A percentile compares a stretch with the other conserved stretches of the same genome.
Conservation (phyloP, 495 filamentous ascomycete genomes). For the Tuber magnatum region DNA sequence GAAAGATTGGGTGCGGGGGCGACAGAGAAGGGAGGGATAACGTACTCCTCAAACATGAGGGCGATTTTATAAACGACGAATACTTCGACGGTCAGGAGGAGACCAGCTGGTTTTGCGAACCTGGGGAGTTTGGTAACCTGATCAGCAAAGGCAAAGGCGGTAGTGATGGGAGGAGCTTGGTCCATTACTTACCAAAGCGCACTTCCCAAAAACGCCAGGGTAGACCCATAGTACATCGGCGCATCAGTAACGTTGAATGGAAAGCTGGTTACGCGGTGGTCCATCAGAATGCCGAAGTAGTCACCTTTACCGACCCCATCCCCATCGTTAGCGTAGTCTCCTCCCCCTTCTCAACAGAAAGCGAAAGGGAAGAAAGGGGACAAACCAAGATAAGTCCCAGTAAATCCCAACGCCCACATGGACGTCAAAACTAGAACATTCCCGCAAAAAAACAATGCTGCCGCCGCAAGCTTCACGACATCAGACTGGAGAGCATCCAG, state of each 20-base stretch:
- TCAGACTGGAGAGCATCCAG: conserved; percentile 54
- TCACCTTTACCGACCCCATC: conserved; percentile 52
- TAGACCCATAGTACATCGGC: conserved; percentile 95
- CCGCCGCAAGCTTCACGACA: conserved; percentile 53
- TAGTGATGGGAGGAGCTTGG: not conserved
- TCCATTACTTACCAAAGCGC: conserved; percentile 53
- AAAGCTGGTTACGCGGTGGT: conserved; percentile 82
- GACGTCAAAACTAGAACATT: conserved; percentile 79
- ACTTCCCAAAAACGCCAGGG: conserved; percentile 81
- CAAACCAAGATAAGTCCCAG: conserved; percentile 73
- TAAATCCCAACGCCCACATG: conserved; percentile 90
- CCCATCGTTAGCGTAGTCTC: not conserved
- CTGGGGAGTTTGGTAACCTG: not conserved
- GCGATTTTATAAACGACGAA: conserved; percentile 74
- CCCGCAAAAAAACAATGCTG: conserved; percentile 61
- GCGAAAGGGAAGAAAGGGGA: not conserved
- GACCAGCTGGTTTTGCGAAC: conserved; percentile 79
- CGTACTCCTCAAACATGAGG: conserved; percentile 79
- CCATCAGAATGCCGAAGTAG: conserved; percentile 98
- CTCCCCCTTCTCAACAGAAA: not conserved
- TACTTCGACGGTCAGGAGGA: conserved; percentile 69
- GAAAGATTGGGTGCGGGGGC: not conserved
- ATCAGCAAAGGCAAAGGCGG: not conserved
- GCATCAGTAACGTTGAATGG: conserved; percentile 89
- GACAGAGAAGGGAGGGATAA: conserved; percentile 16